Base-by-base conservation (phyloP, 306 rosid species). In the Casuarina cunninghamiana region DNA sequence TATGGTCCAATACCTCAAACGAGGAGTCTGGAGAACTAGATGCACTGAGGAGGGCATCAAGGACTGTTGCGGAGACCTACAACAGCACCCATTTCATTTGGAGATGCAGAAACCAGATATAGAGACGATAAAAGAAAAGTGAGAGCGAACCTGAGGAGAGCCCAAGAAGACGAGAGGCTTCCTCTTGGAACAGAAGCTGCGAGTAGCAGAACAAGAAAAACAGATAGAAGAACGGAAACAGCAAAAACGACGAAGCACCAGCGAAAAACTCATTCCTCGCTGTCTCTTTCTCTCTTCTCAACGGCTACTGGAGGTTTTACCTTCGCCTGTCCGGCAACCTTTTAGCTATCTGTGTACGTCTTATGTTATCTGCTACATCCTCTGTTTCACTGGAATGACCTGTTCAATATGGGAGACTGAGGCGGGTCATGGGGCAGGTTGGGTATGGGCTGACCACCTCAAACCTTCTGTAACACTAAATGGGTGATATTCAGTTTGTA, bases 131-230 rank as follows among this genome's bases (percentile, higher is more conserved):
- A 5, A 60, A 7, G 72, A 48, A 19, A 15, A 54, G 6, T 39
- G 77, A 67, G 53, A 26, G 43, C 15, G 58, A 57, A 86, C 93
- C 86, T 86, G 96, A 79, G 98, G 98, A 46, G 98, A 90, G 38
- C 98, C 97, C 85, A 94, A 57, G 53, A 92, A 87, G 69, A 90
- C 96, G 50, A 94, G 76, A 45, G 93, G 79, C 84, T 92, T 93
- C 87, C 84, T 90, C 80, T 51, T 78, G 72, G 86, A 73, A 48
- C 72, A 49, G 66, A 75, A 51, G 13, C 84, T 58, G 62, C 73
- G 12, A 35, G 83, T 71, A 2, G 89, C 62, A 54, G 69, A 57
- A 32, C 81, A 10, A 41, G 84, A 73, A 21, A 91, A 71, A 12
- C 88, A 63, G 61, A 85, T 32, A 1, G 91, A 71, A 55, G 85